Conservation (phyloP, 495 filamentous ascomycete species). For the Wilcoxina mikolae region DNA sequence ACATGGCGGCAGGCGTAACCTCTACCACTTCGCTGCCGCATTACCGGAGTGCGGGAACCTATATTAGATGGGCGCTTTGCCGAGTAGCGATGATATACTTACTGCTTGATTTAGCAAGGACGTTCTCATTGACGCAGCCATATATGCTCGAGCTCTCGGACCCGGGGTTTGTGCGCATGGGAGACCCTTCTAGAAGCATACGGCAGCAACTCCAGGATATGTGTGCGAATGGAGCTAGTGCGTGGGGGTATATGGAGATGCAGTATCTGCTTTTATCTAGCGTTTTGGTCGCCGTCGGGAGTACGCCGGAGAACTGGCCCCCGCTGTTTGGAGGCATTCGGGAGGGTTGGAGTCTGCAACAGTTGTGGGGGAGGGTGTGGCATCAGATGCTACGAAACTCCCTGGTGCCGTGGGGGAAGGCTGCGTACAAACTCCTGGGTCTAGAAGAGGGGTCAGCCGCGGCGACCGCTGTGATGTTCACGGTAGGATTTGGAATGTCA, state of each 20-base stretch:
- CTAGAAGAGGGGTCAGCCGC: not conserved
- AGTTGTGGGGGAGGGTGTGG: constrained; percentile 1
- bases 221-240: not conserved
- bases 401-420: not conserved
- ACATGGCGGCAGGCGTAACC: not conserved
- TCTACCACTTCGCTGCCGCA: not conserved
- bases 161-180: not conserved
- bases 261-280: not conserved
- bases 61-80: not conserved
- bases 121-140: not conserved
- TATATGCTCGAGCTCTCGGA: not conserved
- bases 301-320: not conserved
- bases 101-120: not conserved
- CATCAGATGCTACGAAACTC: not conserved
- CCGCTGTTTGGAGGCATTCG: not conserved
- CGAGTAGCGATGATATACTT: not conserved
- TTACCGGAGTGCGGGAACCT: not conserved
- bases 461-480: not conserved
- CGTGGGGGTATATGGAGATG: not conserved
- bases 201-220: not conserved
- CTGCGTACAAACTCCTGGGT: not conserved
- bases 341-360: not conserved
- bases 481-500: not conserved
- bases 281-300: not conserved
- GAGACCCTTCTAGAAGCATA: not conserved